Evolutionary conservation across 768 basidiomycete species (phyloP).

Genomic region (Macrocybe gigantea): DNA sequence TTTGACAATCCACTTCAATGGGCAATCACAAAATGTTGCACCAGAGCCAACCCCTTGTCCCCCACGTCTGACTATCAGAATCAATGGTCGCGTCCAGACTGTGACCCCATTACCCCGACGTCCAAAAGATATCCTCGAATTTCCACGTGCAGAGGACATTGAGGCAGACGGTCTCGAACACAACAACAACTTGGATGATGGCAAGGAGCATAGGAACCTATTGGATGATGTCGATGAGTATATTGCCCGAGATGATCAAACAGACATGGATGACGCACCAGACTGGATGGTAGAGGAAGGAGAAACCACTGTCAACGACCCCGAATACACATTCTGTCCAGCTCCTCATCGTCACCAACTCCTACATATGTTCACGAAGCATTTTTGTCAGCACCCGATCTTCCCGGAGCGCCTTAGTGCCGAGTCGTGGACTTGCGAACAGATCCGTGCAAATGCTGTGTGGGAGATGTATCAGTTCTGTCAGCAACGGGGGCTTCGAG

Average conservation of each 20-base stretch:
- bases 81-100: too few relatives aligned
- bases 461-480: conserved; percentile 19
- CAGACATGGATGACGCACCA: conserved; percentile 18
- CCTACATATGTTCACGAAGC: conserved; percentile 20
- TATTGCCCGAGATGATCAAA: conserved; percentile 1
- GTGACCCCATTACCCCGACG: not conserved
- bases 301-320: conserved; percentile 10
- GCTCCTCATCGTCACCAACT: conserved; percentile 17
- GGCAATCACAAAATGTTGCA: too few relatives aligned
- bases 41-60: too few relatives aligned
- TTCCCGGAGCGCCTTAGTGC: conserved; percentile 11
- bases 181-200: too few relatives aligned
- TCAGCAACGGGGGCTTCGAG: conserved; percentile 9
- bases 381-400: conserved; percentile 21
- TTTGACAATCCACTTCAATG: too few relatives aligned
- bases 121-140: too few relatives aligned
- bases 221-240: not conserved
- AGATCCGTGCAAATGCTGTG: conserved; percentile 15
- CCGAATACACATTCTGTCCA: conserved; percentile 22
- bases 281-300: conserved; percentile 22
- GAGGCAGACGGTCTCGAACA: too few relatives aligned
- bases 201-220: too few relatives aligned
- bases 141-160: too few relatives aligned
- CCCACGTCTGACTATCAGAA: too few relatives aligned
- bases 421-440: not conserved